These are phyloP conservation scores for Plectosphaerella cucumerina DNA, from an alignment of 2,329 filamentous ascomycete species.

Conservation along the genomic window DNA sequence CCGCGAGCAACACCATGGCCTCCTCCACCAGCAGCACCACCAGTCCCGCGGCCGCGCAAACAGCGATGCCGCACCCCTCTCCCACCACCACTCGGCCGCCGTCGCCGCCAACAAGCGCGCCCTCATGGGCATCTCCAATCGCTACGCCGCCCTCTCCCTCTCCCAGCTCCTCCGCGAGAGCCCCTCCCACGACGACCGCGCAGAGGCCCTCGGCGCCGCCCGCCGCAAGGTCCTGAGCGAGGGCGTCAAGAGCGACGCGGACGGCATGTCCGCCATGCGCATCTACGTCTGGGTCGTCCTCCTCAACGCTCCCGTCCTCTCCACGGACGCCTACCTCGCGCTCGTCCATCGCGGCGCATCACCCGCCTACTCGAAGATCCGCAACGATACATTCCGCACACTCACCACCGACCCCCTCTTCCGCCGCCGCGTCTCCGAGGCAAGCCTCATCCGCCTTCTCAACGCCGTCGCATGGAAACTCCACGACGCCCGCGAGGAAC, in stretches of 20 bases:
- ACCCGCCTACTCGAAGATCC: conserved; percentile 93
- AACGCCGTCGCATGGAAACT: conserved; percentile 95
- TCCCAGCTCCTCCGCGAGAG: conserved; percentile 79
- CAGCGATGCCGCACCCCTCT: conserved; percentile 58
- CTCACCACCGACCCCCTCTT: conserved; percentile 96
- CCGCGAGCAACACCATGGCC: conserved; percentile 25
- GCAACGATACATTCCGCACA: conserved; percentile 96
- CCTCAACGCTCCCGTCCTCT: conserved; percentile 78
- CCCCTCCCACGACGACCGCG: conserved; percentile 65
- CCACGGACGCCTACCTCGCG: conserved; percentile 82
- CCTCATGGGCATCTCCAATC: conserved; percentile 31
- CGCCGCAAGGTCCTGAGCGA: conserved; percentile 71
- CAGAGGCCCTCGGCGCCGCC: conserved; percentile 63
- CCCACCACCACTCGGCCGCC: conserved; percentile 31
- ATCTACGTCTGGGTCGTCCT: conserved; percentile 97
- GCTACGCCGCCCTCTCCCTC: conserved; percentile 53
- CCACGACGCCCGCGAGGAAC: conserved; percentile 66
- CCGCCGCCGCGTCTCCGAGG: conserved; percentile 90
- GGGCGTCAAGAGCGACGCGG: conserved; percentile 71
- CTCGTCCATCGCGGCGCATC: conserved; percentile 92
- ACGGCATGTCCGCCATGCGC: conserved; percentile 86
- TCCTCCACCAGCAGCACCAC: conserved; percentile 30
- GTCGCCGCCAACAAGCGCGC: conserved; percentile 26
- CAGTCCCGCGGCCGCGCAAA: conserved; percentile 58
- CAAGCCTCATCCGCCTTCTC: conserved; percentile 86